phyloP scores from a whole-genome alignment of 2,329 filamentous ascomycete species.

The Cytospora piceicola region DNA sequence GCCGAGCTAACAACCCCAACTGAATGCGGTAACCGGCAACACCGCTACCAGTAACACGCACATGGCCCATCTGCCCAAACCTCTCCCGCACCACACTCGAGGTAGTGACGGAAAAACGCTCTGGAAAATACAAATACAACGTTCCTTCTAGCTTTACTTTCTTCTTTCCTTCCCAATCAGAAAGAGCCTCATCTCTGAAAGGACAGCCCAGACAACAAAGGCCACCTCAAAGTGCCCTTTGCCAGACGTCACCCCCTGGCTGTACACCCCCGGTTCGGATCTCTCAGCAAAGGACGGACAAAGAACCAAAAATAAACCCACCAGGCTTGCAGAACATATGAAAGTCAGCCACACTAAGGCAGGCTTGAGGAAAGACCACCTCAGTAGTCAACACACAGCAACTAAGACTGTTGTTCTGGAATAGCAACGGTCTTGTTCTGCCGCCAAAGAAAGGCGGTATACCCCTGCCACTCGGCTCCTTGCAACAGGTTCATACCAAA shows the following conservation, averaged over 20 bases:
- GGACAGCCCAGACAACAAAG: conserved; percentile 30
- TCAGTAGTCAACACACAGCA: conserved; percentile 20
- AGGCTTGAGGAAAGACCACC: conserved; percentile 26
- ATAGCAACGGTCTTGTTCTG: conserved; percentile 19
- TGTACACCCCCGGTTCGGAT: conserved; percentile 25
- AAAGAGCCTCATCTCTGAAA: conserved; percentile 9
- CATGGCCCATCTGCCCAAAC: conserved; percentile 23
- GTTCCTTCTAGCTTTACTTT: conserved; percentile 20
- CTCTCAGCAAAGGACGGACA: conserved; percentile 29
- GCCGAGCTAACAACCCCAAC: conserved; percentile 24
- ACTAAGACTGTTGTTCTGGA: conserved; percentile 26
- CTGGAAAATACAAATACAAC: conserved; percentile 32
- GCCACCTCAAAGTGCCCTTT: conserved; percentile 24
- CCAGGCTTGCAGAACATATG: conserved; percentile 26
- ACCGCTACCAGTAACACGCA: conserved; percentile 30
- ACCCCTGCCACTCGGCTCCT: conserved; percentile 28
- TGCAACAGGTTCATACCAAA: conserved; percentile 31
- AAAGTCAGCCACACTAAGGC: conserved; percentile 28
- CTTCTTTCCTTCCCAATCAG: conserved; percentile 21
- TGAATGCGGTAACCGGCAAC: conserved; percentile 31
- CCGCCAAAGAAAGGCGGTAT: conserved; percentile 21
- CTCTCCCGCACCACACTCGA: conserved; percentile 21
- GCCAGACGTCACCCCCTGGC: conserved; percentile 20
- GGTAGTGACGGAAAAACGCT: conserved; percentile 18
- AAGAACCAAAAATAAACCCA: conserved; percentile 32